A percentile compares a stretch with the other conserved stretches of the same genome.
Evolutionary conservation across 2,329 filamentous ascomycete genomes (phyloP).

Genomic region (Hirsutella thompsonii): DNA sequence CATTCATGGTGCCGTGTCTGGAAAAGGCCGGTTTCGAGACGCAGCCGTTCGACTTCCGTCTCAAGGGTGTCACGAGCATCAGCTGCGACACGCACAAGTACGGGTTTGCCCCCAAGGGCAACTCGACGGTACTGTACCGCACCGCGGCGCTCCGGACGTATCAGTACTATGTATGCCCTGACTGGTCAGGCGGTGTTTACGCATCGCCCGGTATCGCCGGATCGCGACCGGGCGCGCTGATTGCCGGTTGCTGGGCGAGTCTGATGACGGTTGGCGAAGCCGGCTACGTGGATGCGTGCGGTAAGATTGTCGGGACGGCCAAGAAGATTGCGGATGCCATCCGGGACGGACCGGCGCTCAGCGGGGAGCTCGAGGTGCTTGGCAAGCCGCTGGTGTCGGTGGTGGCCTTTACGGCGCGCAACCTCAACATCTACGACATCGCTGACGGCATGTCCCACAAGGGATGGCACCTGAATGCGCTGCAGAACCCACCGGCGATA

Average conservation of each 20-base stretch:
- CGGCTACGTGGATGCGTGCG: constrained; percentile 79
- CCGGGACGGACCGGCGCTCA: constrained; percentile 52
- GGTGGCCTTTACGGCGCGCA: constrained; percentile 71
- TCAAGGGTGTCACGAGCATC: constrained; percentile 90
- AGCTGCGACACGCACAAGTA: constrained; percentile 98
- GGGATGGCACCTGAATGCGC: constrained; percentile 92
- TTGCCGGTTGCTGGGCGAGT: constrained; percentile 90
- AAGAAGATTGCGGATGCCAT: constrained; percentile 73
- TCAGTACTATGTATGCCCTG: constrained; percentile 92
- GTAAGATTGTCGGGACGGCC: constrained; percentile 74
- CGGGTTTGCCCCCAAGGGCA: constrained; percentile 95
- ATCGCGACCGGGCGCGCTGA: constrained; percentile 82
- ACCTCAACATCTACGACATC: constrained; percentile 88
- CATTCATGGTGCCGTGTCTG: constrained; percentile 86
- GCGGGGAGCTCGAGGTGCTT: constrained; percentile 63
- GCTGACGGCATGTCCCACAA: constrained; percentile 73
- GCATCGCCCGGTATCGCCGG: constrained; percentile 86
- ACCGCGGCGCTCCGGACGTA: constrained; percentile 65
- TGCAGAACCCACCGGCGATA: constrained; percentile 84
- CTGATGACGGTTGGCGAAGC: constrained; percentile 78
- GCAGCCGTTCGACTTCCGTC: constrained; percentile 82
- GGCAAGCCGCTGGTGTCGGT: constrained; percentile 83
- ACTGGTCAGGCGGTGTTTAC: constrained; percentile 95
- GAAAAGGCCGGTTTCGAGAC: constrained; percentile 87
- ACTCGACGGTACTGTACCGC: constrained; percentile 86